Evolutionary conservation across 495 filamentous ascomycete genomes (phyloP), one percentile per base, ranked within the genome.

Genomic region (Talaromyces wortmannii): DNA sequence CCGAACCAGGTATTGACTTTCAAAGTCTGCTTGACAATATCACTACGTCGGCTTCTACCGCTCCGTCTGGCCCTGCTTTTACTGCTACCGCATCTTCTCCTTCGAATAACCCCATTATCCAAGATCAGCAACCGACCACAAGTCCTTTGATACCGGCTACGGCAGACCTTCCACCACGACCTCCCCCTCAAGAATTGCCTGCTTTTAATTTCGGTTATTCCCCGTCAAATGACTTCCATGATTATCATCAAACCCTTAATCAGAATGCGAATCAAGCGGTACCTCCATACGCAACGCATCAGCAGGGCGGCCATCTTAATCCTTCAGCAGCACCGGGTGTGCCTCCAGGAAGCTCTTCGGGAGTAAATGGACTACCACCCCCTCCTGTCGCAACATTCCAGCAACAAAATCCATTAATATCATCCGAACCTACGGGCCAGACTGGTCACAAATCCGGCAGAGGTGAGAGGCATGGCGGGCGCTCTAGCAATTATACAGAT

Each of bases 321-420:
- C 60, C 63, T 56, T 65, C 63, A 59, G 58, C 75, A 53, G 67
- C 74, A 29, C 78, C 74, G 50, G 55, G 55, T 16, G 55, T 45
- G 18, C 73, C 79, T 49, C 79, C 83, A 15, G 81, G 81, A 31
- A 81, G 73, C 48, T 67, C 70, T 49, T 73, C 78, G 57, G 80
- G 80, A 47, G 67, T 75, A 50, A 76, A 76, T 62, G 76, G 74
- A 45, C 64, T 87, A 15, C 82, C 82, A 52, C 83, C 83, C 46
- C 82, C 83, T 7, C 84, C 85, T 30, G 61, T 78, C 48, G 75
- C 80, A 31, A 76, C 76, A 23, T 83, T 83, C 64, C 76, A 82
- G 58, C 75, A 49, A 10, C 47, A 36, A 10, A 57, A 71, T 45
- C 52, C 66, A 29, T 54, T 64, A 10, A 56, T 67, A 11, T 55